Evolutionary conservation across 768 basidiomycete genomes (phyloP).

Genomic region (Sporobolomyces roseus): DNA sequence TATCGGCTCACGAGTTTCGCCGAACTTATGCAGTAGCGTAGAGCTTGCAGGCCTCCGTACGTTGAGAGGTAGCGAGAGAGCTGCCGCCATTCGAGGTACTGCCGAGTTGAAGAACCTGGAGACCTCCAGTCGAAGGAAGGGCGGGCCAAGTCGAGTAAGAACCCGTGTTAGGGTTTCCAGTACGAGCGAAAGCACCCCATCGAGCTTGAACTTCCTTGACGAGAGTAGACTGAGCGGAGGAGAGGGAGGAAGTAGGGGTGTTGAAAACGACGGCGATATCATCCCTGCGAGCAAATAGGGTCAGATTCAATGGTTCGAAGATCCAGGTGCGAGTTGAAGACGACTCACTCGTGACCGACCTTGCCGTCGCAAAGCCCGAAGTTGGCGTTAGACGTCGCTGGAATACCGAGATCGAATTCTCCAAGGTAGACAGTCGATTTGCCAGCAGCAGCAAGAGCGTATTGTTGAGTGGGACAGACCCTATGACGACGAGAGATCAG

Average conservation of each 20-base stretch:
- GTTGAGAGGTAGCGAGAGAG: not conserved
- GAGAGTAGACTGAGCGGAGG: constrained; percentile 49
- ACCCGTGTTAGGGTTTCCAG: constrained; percentile 59
- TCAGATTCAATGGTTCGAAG: not conserved
- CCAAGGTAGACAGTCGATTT: constrained; percentile 18
- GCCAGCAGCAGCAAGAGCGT: constrained; percentile 4
- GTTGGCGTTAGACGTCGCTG: not conserved
- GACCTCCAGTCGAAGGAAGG: constrained; percentile 52
- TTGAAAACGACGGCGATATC: constrained; percentile 66
- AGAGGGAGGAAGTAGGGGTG: constrained; percentile 57
- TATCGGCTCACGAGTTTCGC: not conserved
- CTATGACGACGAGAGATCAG: not conserved
- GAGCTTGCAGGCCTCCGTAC: constrained; percentile 10
- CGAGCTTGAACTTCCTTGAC: constrained; percentile 65
- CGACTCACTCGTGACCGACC: constrained; percentile 26
- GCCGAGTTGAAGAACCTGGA: constrained; percentile 63
- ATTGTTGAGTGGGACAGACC: constrained; percentile 37
- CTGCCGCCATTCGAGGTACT: not conserved
- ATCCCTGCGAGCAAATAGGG: constrained; percentile 50
- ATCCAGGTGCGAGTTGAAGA: not conserved
- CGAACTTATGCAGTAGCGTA: constrained; percentile 1
- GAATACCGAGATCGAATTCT: constrained; percentile 30
- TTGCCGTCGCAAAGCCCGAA: constrained; percentile 11
- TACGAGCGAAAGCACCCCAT: constrained; percentile 63
- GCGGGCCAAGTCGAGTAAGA: constrained; percentile 55